Evolutionary conservation across 345 rosid genomes (phyloP).

Genomic region (Gossypium raimondii): DNA sequence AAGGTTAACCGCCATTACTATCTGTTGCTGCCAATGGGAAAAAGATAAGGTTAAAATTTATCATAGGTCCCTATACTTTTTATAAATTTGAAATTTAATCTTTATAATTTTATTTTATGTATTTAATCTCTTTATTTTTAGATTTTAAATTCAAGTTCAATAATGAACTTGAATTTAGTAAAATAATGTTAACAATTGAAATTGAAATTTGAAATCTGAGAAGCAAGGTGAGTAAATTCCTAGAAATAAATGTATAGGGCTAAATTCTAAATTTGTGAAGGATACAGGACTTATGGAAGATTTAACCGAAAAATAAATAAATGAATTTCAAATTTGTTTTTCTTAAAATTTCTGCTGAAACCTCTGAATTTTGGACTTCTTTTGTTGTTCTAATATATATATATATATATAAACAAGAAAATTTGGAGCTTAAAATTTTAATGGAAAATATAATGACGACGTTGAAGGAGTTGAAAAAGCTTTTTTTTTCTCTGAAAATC

Average conservation of each 20-base stretch:
- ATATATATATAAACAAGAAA: neutral
- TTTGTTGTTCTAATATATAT: neutral
- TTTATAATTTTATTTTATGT: neutral
- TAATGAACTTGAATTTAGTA: too few species aligned
- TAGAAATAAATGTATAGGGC: too few species aligned
- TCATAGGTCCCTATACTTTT: too few species aligned
- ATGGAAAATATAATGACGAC: neutral
- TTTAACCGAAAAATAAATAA: too few species aligned
- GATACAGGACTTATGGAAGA: too few species aligned
- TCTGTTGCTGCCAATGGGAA: neutral
- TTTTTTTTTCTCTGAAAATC: constrained; percentile 18
- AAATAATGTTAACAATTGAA: too few species aligned
- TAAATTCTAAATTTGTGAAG: too few species aligned
- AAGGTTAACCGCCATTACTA: constrained; percentile 18
- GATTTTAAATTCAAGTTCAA: too few species aligned
- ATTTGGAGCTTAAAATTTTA: neutral
- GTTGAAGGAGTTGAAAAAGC: constrained; percentile 13
- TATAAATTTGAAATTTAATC: too few species aligned
- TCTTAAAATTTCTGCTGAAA: constrained; percentile 22
- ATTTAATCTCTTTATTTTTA: too few species aligned
- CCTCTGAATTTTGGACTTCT: constrained; percentile 8
- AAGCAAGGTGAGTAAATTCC: too few species aligned
- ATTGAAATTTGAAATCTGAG: too few species aligned
- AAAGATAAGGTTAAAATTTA: neutral
- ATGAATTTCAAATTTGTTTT: neutral